phyloP scores from a whole-genome alignment of 345 rosid genomes.

The Eucalyptus albens region DNA sequence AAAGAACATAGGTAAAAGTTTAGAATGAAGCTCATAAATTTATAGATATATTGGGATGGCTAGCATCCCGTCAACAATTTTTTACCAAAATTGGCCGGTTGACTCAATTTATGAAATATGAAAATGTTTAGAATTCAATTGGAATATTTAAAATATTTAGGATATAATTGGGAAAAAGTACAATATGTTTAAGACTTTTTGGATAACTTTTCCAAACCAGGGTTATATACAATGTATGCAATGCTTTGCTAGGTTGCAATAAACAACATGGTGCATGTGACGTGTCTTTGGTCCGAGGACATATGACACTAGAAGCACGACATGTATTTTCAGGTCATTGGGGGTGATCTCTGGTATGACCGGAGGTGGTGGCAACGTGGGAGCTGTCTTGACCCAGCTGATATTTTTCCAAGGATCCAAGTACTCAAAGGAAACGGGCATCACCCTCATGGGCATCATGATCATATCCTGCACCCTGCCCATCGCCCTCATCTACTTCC shows the following conservation, averaged over 20 bases:
- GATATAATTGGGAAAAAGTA: too few relatives aligned
- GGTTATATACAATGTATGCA: background rate
- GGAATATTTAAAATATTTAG: too few relatives aligned
- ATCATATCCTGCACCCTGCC: slow-evolving; percentile 61
- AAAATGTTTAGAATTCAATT: too few relatives aligned
- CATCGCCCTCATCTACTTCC: slow-evolving; percentile 53
- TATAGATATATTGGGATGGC: too few relatives aligned
- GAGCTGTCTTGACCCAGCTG: slow-evolving; percentile 75
- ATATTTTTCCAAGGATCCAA: slow-evolving; percentile 78
- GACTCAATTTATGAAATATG: rapidly evolving
- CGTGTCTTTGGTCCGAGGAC: background rate
- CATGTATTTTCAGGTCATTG: slow-evolving; percentile 37
- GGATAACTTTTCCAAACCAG: rapidly evolving
- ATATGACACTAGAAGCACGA: background rate
- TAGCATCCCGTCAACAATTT: rapidly evolving
- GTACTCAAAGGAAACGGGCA: slow-evolving; percentile 70
- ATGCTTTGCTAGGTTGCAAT: background rate
- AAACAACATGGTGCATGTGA: background rate
- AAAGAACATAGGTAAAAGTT: background rate
- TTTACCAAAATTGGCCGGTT: rapidly evolving
- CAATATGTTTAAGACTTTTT: rapidly evolving
- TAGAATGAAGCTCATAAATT: background rate
- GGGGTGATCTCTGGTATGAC: slow-evolving; percentile 86
- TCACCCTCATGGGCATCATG: slow-evolving; percentile 75
- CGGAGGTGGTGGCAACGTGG: slow-evolving; percentile 86